phyloP scores from a whole-genome alignment of 495 filamentous ascomycete genomes.

The Hyaloscypha bicolor region DNA sequence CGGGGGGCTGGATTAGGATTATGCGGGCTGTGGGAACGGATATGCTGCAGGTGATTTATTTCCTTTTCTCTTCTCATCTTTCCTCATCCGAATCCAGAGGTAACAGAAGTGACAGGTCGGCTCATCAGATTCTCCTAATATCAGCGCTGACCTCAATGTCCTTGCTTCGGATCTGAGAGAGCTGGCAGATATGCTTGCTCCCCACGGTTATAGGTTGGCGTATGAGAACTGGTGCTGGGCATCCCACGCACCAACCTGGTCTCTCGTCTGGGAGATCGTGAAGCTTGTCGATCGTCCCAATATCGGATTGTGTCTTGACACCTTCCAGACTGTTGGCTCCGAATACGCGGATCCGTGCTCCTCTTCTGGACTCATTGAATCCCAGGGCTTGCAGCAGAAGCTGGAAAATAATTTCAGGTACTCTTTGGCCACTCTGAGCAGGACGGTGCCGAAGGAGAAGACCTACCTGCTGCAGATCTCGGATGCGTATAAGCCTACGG shows the following conservation, averaged over 20 bases:
- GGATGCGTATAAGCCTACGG: conserved; percentile 69
- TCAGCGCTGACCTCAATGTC: conserved; percentile 45
- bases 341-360: conserved; percentile 81
- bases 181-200: conserved; percentile 64
- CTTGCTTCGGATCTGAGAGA: conserved; percentile 63
- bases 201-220: conserved; percentile 59
- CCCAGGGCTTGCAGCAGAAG: conserved; percentile 36
- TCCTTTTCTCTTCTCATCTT: conserved; percentile 58
- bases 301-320: conserved; percentile 78
- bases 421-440: conserved; percentile 56
- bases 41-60: conserved; percentile 62
- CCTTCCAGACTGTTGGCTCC: conserved; percentile 75
- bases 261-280: conserved; percentile 68
- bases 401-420: conserved; percentile 51
- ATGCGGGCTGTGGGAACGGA: conserved; percentile 73
- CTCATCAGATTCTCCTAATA: conserved; percentile 63
- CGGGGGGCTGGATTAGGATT: conserved; percentile 69
- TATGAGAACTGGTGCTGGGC: conserved; percentile 92
- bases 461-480: conserved; percentile 78
- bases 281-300: conserved; percentile 62
- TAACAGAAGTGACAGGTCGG: conserved; percentile 53
- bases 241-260: conserved; percentile 69
- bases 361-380: conserved; percentile 58
- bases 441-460: conserved; percentile 65
- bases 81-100: conserved; percentile 37